Base-by-base conservation (phyloP, 2,329 filamentous ascomycete species). In the Exophiala xenobiotica region DNA sequence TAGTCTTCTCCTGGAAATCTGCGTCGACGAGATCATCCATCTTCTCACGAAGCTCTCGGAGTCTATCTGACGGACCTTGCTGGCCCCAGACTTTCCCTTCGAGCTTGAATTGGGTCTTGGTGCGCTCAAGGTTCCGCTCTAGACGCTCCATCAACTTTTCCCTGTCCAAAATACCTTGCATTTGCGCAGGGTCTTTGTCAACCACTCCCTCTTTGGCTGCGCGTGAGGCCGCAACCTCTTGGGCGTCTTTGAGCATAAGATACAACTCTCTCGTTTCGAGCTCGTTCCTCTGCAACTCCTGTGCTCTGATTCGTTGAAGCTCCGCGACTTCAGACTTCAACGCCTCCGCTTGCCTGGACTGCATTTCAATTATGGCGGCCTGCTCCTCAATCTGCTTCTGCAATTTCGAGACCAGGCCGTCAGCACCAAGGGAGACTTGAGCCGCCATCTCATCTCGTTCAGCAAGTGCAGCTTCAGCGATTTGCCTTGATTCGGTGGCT, bases 61-160 rank as follows among this genome's bases (percentile, higher is more conserved):
- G 77, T 63, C 91, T 86, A 72, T 99, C 93, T 38, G 90, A 96
- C 9, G 93, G 92, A 27, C 89, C 89, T 58, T 87, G 79, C 57
- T 95, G 88, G 56, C 86, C 86, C 87, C 92, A 96, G 6, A 90
- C 85, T 68, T 89, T 89, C 61, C 93, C 93, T 70, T 97, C 93
- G 24, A 99, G 82, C 71, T 96, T 96, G 72, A 90, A 96, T 67
- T 97, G 91, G 1, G 93, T 97, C 80, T 97, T 97, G 59, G 96
- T 92, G 58, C 93, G 80, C 74, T 97, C 92, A 35, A 99, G 82
- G 71, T 97, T 93, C 77, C 89, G 95, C 70, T 96, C 91, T 51
- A 99, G 79, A 46, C 91, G 86, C 66, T 90, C 88, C 87, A 99
- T 95, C 60, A 99, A 83, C 65, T 81, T 85, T 65, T 96, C 89